Conservation (phyloP, 2,329 filamentous ascomycete genomes). For the Curvularia sp. region DNA sequence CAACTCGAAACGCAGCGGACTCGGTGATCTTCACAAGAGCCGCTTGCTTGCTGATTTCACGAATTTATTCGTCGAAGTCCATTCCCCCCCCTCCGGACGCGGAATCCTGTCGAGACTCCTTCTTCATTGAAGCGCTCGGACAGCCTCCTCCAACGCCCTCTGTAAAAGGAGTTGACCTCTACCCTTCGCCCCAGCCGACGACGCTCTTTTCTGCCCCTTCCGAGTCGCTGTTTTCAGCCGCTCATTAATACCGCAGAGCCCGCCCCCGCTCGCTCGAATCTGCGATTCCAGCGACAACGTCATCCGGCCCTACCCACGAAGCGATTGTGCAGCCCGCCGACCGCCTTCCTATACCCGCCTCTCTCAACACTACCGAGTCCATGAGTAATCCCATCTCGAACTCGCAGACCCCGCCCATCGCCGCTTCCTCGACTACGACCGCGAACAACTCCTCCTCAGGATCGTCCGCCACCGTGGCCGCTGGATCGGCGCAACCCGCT, state of each 20-base stretch:
- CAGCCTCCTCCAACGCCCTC: conserved; percentile 43
- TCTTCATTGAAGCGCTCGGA: conserved; percentile 43
- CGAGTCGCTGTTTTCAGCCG: conserved; percentile 37
- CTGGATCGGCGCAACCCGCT: conserved; percentile 64
- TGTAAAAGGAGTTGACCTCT: conserved; percentile 36
- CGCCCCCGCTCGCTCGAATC: conserved; percentile 34
- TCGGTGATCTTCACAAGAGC: conserved; percentile 37
- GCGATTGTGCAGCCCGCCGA: conserved; percentile 27
- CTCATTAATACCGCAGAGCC: conserved; percentile 35
- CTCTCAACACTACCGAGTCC: conserved; percentile 29
- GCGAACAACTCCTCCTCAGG: conserved; percentile 58
- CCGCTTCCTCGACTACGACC: conserved; percentile 57
- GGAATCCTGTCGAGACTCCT: conserved; percentile 42
- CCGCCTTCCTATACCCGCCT: conserved; percentile 12
- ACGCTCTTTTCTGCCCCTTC: conserved; percentile 35
- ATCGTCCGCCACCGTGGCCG: conserved; percentile 58
- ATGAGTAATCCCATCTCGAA: conserved; percentile 68
- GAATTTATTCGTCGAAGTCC: conserved; percentile 49
- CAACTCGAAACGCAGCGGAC: conserved; percentile 42
- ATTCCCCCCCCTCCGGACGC: conserved; percentile 21
- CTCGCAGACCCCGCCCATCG: conserved; percentile 58
- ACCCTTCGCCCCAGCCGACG: conserved; percentile 30
- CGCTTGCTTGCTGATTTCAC: conserved; percentile 50
- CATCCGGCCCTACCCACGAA: conserved; percentile 19
- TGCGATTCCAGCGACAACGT: conserved; percentile 40